Evolutionary conservation across 1,284 basidiomycete species (phyloP).

Genomic region (Neolentinus lepideus): DNA sequence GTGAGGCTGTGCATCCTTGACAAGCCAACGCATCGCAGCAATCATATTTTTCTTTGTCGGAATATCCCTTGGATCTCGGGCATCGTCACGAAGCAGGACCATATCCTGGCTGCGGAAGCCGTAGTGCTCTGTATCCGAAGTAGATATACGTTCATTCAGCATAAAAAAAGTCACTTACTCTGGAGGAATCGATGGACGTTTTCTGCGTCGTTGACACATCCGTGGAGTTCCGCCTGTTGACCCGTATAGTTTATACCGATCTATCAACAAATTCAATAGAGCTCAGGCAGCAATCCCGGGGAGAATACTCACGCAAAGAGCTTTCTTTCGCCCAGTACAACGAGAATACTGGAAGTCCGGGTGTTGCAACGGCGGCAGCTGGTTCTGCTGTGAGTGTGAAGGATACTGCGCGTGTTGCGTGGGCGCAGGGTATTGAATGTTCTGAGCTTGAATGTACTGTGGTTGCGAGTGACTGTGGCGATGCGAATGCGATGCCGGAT

Average conservation of each 20-base stretch:
- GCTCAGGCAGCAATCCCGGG: not conserved
- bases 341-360: conserved; percentile 73
- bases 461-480: not conserved
- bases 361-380: not conserved
- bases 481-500: not conserved
- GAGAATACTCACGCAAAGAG: conserved; percentile 53
- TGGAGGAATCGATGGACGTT: conserved; percentile 73
- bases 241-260: conserved; percentile 83
- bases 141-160: not conserved
- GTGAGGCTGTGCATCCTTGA: conserved; percentile 68
- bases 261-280: conserved; percentile 25
- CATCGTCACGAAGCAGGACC: conserved; percentile 81
- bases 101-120: conserved; percentile 78
- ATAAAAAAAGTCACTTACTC: conserved; percentile 31
- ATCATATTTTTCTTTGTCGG: conserved; percentile 86
- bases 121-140: conserved; percentile 38
- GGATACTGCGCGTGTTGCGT: not conserved
- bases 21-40: conserved; percentile 87
- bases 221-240: conserved; percentile 53
- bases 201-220: conserved; percentile 85
- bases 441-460: not conserved
- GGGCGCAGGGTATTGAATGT: not conserved
- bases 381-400: not conserved
- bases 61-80: conserved; percentile 48
- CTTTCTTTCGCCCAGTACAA: conserved; percentile 76